phyloP scores from a whole-genome alignment of 1,284 basidiomycete species.

The Limonomyces culmigenus region DNA sequence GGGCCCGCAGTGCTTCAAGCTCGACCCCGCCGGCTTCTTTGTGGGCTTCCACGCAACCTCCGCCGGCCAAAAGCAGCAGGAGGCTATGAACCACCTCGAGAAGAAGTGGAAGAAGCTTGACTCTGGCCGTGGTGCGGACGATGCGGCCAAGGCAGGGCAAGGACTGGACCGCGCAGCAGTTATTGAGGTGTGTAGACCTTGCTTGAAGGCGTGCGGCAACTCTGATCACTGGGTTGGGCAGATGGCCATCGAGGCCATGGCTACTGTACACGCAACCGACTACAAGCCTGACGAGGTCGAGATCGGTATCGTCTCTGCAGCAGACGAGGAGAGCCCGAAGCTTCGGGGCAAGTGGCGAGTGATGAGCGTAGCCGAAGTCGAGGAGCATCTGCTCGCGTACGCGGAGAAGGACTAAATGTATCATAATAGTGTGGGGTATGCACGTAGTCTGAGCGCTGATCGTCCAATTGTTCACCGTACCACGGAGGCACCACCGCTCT shows the following conservation, averaged over 20 bases:
- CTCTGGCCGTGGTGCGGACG: slow-evolving; percentile 54
- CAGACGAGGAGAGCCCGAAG: slow-evolving; percentile 49
- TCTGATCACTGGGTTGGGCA: slow-evolving; percentile 16
- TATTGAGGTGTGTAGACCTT: slow-evolving; percentile 51
- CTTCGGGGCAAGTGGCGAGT: slow-evolving; percentile 67
- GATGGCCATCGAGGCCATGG: slow-evolving; percentile 92
- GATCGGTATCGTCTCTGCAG: slow-evolving; percentile 66
- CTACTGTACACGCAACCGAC: slow-evolving; percentile 86
- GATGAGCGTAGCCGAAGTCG: slow-evolving; percentile 73
- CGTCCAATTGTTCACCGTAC: too few species aligned
- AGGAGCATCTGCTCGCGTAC: slow-evolving; percentile 74
- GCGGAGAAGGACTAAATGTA: slow-evolving; percentile 71
- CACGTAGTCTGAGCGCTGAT: too few species aligned
- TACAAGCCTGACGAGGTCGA: slow-evolving; percentile 87
- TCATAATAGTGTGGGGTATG: too few species aligned
- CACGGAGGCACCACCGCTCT: slow-evolving; percentile 63
- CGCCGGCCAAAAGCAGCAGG: slow-evolving; percentile 95
- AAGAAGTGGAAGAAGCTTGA: slow-evolving; percentile 98
- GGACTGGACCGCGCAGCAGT: slow-evolving; percentile 50
- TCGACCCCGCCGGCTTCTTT: slow-evolving; percentile 97
- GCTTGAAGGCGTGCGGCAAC: background rate
- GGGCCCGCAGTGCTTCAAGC: slow-evolving; percentile 92
- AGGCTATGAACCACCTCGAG: slow-evolving; percentile 96
- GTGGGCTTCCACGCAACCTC: slow-evolving; percentile 96
- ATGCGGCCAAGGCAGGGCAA: slow-evolving; percentile 53